phyloP scores from a whole-genome alignment of 176 grass and related monocot genomes.

The Elymus sibiricus region DNA sequence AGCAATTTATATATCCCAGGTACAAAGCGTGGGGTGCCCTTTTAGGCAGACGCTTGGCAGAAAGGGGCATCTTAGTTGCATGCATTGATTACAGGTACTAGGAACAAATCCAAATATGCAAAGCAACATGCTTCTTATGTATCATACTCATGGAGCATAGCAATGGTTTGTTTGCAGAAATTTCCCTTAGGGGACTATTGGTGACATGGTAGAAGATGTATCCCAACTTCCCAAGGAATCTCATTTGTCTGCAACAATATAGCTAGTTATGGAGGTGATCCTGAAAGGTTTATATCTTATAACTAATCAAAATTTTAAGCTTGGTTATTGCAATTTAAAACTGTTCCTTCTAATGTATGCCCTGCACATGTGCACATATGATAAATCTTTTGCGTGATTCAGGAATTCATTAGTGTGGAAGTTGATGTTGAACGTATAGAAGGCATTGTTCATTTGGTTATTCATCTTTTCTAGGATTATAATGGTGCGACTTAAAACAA shows the following conservation, averaged over 20 bases:
- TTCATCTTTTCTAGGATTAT: not conserved
- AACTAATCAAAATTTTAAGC: not conserved
- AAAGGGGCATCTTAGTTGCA: conserved; percentile 92
- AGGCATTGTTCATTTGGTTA: not conserved
- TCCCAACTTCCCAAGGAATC: conserved; percentile 81
- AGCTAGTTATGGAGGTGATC: conserved; percentile 83
- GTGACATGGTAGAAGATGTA: conserved; percentile 85
- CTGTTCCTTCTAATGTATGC: not conserved
- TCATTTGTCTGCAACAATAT: conserved; percentile 87
- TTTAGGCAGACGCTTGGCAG: conserved; percentile 90
- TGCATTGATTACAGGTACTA: conserved; percentile 93
- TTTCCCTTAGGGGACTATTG: conserved; percentile 92
- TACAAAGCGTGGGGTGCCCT: conserved; percentile 98
- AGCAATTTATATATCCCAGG: conserved; percentile 28
- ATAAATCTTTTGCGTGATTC: not conserved
- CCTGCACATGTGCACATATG: not conserved
- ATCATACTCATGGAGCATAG: conserved; percentile 15
- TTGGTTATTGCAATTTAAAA: not conserved
- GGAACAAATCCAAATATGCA: not conserved
- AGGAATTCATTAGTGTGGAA: not conserved
- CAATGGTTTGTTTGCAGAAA: conserved; percentile 63
- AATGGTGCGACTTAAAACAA: not conserved
- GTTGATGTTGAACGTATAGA: not conserved
- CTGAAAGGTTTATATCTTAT: conserved; percentile 60
- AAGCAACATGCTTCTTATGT: conserved; percentile 6